Percentiles rank a stretch among this genome's conserved stretches.
Conservation (phyloP, 192 early-diverging fungal genomes). For the Gaertneriomyces sp. region DNA sequence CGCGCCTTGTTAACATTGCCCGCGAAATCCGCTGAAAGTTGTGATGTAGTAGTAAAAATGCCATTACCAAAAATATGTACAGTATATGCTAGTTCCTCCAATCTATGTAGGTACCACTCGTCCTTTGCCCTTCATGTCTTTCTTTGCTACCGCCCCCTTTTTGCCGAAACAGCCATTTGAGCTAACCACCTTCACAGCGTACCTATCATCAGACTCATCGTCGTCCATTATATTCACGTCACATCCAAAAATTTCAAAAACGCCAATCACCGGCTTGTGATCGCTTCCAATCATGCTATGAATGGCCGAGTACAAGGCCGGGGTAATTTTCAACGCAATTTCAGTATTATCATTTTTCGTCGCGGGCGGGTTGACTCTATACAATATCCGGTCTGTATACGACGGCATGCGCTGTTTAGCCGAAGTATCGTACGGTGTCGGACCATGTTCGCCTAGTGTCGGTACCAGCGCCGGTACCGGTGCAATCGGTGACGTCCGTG, state of each 20-base stretch:
- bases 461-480: conserved; percentile 59
- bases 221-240: too few species aligned
- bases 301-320: conserved; percentile 49
- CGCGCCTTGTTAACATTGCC: too few species aligned
- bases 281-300: conserved; percentile 67
- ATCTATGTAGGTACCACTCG: too few species aligned
- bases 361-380: conserved; percentile 45
- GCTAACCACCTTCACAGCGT: too few species aligned
- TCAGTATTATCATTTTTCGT: background rate
- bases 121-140: too few species aligned
- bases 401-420: conserved; percentile 76
- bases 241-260: background rate
- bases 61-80: too few species aligned
- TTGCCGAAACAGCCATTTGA: too few species aligned
- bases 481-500: conserved; percentile 1
- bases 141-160: too few species aligned
- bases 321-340: conserved; percentile 29
- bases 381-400: conserved; percentile 93
- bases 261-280: conserved; percentile 78
- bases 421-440: conserved; percentile 39
- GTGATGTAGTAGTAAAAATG: too few species aligned
- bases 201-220: too few species aligned
- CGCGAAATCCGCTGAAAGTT: too few species aligned
- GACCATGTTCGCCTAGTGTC: background rate
- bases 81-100: too few species aligned